Evolutionary conservation across 2,329 filamentous ascomycete species (phyloP).

Genomic region (Huntiella moniliformis): DNA sequence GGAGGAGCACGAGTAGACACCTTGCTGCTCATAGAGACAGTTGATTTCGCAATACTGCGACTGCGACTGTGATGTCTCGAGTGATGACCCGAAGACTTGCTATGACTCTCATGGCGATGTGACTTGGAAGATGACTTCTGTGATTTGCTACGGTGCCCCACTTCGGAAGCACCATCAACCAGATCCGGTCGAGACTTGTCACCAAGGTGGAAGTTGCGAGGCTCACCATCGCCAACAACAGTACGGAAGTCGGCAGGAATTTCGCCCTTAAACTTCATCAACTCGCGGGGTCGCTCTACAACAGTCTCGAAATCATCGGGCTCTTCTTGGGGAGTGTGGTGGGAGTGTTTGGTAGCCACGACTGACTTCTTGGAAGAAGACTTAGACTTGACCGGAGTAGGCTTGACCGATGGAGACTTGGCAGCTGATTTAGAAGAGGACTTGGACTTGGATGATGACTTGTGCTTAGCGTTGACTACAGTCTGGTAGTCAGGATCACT

Average conservation of each 20-base stretch:
- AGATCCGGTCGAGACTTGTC: not conserved
- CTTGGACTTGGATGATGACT: not conserved
- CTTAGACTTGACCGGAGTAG: not conserved
- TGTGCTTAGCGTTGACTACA: slow-evolving; percentile 1
- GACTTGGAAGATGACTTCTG: not conserved
- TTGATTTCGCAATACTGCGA: slow-evolving; percentile 3
- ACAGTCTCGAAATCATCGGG: slow-evolving; percentile 8
- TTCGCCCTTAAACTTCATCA: not conserved
- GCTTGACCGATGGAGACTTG: not conserved
- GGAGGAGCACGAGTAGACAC: slow-evolving; percentile 25
- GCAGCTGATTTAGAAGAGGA: not conserved
- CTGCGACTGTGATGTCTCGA: not conserved
- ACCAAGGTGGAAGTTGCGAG: slow-evolving; percentile 5
- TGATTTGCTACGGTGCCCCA: not conserved
- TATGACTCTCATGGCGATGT: not conserved
- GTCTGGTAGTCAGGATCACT: not conserved
- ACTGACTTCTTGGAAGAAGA: not conserved
- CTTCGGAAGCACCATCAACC: slow-evolving; percentile 1
- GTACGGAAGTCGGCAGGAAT: slow-evolving; percentile 8
- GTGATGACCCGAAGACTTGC: slow-evolving; percentile 2
- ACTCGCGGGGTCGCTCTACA: not conserved
- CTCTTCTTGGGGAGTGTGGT: not conserved
- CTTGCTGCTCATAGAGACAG: slow-evolving; percentile 9
- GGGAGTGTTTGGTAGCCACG: not conserved
- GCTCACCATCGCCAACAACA: slow-evolving; percentile 1